Conservation (phyloP, 1,139 yeast species). For the Hansenula sp. region DNA sequence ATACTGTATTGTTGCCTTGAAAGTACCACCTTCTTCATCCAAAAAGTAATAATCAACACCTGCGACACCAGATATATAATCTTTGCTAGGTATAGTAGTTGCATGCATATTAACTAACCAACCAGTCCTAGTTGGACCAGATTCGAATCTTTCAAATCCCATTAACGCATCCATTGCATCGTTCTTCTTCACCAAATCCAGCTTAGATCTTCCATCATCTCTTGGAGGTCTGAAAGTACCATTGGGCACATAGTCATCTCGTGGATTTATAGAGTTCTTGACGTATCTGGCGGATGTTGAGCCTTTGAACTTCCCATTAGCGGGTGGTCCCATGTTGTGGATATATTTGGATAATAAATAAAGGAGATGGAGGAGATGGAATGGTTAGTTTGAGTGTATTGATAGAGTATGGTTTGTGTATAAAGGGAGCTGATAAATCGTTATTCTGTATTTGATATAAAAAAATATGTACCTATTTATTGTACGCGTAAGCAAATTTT, state of each 20-base stretch:
- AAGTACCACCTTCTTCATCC: conserved; percentile 97
- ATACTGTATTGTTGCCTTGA: conserved; percentile 76
- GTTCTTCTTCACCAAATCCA: conserved; percentile 46
- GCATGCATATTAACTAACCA: conserved; percentile 91
- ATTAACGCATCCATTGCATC: conserved; percentile 68
- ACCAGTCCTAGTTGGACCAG: conserved; percentile 71
- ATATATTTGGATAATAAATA: not conserved
- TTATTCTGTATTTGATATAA: not conserved
- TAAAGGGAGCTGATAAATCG: too few species aligned
- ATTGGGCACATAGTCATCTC: conserved; percentile 28
- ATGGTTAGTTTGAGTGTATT: not conserved
- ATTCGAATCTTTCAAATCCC: conserved; percentile 80
- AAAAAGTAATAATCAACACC: conserved; percentile 94
- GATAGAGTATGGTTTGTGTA: too few species aligned
- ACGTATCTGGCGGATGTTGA: conserved; percentile 54
- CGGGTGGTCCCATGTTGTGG: conserved; percentile 6
- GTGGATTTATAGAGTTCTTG: conserved; percentile 31
- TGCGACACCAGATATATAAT: conserved; percentile 58
- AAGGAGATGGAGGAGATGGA: not conserved
- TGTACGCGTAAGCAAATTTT: too few species aligned
- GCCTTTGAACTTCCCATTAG: conserved; percentile 34
- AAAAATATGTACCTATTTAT: too few species aligned
- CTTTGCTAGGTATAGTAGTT: conserved; percentile 54
- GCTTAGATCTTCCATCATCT: conserved; percentile 12
- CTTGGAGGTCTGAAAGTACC: conserved; percentile 15